Evolutionary conservation across 1,139 yeast species (phyloP).

Genomic region (Protomyces lactucae-debilis): DNA sequence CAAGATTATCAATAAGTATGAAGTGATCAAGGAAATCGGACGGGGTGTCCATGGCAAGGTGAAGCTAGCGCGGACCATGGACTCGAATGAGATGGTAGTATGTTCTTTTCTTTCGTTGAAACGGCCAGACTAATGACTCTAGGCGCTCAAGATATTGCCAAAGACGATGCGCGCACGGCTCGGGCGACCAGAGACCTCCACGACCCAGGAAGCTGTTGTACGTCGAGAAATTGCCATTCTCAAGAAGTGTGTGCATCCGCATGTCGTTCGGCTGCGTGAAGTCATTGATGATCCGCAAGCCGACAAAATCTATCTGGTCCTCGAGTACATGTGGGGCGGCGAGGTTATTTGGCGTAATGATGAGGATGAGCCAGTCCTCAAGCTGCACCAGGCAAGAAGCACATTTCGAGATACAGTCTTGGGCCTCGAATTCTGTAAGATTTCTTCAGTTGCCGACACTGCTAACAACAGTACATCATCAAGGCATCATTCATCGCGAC

Average conservation of each 20-base stretch:
- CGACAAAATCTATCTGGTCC: constrained; percentile 79
- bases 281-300: constrained; percentile 83
- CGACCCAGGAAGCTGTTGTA: constrained; percentile 65
- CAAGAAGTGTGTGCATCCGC: constrained; percentile 88
- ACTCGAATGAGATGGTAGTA: constrained; percentile 18
- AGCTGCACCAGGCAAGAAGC: constrained; percentile 60
- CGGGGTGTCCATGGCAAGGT: constrained; percentile 98
- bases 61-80: constrained; percentile 63
- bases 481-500: constrained; percentile 93
- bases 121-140: neutral
- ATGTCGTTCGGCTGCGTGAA: constrained; percentile 79
- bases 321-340: constrained; percentile 88
- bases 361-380: constrained; percentile 46
- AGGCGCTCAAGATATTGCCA: constrained; percentile 86
- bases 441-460: neutral
- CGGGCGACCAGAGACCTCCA: constrained; percentile 45
- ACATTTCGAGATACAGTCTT: constrained; percentile 77
- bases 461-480: constrained; percentile 55
- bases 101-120: neutral
- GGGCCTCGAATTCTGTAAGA: constrained; percentile 67
- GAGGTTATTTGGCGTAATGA: constrained; percentile 74
- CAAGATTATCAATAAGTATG: constrained; percentile 83
- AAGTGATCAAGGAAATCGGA: constrained; percentile 80
- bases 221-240: constrained; percentile 91
- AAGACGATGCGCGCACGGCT: constrained; percentile 59